These are phyloP conservation scores for Aegle marmelos DNA, from an alignment of 345 rosid genomes.

Conservation along the genomic window DNA sequence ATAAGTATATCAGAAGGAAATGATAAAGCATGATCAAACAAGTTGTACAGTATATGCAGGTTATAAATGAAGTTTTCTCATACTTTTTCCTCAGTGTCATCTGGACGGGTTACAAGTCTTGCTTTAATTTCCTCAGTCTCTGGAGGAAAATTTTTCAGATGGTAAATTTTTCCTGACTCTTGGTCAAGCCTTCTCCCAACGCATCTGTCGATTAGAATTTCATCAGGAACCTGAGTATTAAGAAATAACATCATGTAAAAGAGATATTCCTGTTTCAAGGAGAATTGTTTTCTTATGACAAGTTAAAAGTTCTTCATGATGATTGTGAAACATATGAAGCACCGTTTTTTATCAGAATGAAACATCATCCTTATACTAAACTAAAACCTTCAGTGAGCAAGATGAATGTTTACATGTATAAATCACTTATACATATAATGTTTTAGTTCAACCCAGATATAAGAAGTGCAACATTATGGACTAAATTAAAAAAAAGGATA, in stretches of 20 bases:
- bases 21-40: neutral
- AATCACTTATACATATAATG: neutral
- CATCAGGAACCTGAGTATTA: slow-evolving; percentile 88
- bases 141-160: slow-evolving; percentile 67
- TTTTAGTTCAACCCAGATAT: neutral
- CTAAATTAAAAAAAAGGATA: neutral
- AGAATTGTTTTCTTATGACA: neutral
- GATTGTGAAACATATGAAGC: neutral
- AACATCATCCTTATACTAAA: neutral
- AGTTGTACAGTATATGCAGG: neutral
- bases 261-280: slow-evolving; percentile 4
- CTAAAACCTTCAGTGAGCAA: neutral
- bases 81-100: slow-evolving; percentile 89
- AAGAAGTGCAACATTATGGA: neutral
- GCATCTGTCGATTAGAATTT: slow-evolving; percentile 84
- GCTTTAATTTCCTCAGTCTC: slow-evolving; percentile 67
- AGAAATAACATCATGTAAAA: slow-evolving; percentile 32
- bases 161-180: slow-evolving; percentile 72
- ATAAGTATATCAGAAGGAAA: neutral
- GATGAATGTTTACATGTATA: neutral
- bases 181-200: slow-evolving; percentile 87
- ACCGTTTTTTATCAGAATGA: neutral
- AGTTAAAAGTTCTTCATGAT: neutral
- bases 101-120: slow-evolving; percentile 80
- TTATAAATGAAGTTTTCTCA: slow-evolving; percentile 5